Percentiles rank a stretch among this genome's conserved stretches.
These are phyloP conservation scores for Pythium periplocum DNA, from an alignment of 352 stramenopile genomes.

Conservation along the genomic window DNA sequence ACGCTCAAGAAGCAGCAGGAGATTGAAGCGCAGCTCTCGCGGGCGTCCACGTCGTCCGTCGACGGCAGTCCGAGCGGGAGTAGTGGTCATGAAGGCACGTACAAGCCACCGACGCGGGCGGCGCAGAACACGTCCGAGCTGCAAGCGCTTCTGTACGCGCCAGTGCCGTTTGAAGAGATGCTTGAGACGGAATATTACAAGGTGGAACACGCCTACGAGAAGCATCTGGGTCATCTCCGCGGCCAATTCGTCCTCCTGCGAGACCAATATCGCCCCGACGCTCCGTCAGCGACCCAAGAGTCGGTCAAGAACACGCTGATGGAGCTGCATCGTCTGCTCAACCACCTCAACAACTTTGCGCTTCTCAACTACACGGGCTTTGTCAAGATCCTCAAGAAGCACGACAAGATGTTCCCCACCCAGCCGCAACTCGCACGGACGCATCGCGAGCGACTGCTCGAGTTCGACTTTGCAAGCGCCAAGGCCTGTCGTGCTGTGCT, in stretches of 20 bases:
- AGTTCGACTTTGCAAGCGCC: constrained; percentile 56
- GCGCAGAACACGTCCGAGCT: constrained; percentile 18
- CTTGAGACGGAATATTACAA: constrained; percentile 82
- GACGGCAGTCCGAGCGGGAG: background rate
- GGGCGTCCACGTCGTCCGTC: background rate
- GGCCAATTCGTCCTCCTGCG: constrained; percentile 85
- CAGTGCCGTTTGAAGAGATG: constrained; percentile 75
- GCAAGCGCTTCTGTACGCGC: constrained; percentile 23
- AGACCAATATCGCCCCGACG: constrained; percentile 49
- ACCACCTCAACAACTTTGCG: constrained; percentile 95
- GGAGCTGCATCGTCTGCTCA: constrained; percentile 92
- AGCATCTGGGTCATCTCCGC: constrained; percentile 77
- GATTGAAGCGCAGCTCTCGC: constrained; percentile 29
- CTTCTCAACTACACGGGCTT: constrained; percentile 98
- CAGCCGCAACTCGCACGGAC: constrained; percentile 28
- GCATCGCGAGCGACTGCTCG: constrained; percentile 45
- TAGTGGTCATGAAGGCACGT: constrained; percentile 8
- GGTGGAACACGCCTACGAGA: constrained; percentile 89
- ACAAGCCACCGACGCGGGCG: background rate
- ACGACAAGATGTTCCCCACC: constrained; percentile 86
- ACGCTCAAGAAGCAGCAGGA: constrained; percentile 63
- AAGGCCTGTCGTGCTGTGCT: constrained; percentile 43
- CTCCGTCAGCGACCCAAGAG: constrained; percentile 63
- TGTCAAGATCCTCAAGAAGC: constrained; percentile 97
- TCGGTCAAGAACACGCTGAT: constrained; percentile 91